phyloP scores from a whole-genome alignment of 2,329 filamentous ascomycete species.

The Ceratocystis alfenasii region DNA sequence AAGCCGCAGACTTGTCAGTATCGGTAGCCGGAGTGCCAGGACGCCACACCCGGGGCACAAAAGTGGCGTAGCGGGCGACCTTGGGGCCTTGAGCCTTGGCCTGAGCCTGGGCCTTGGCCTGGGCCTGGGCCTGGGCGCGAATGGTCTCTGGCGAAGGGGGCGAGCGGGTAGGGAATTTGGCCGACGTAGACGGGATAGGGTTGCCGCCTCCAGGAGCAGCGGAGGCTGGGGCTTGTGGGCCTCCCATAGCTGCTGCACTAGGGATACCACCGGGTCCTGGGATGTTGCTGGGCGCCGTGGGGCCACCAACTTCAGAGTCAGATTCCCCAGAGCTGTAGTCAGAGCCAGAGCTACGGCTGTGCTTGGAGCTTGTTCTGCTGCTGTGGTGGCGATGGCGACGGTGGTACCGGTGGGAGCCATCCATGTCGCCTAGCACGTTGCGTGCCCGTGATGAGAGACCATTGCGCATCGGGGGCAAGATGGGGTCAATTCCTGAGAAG shows the following conservation, averaged over 20 bases:
- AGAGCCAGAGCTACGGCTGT: neutral
- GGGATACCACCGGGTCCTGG: neutral
- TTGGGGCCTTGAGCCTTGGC: slow-evolving; percentile 17
- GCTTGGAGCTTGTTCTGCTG: slow-evolving; percentile 7
- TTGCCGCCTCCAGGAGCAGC: neutral
- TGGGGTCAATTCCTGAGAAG: slow-evolving; percentile 22
- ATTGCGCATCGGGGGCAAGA: slow-evolving; percentile 15
- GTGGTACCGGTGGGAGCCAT: neutral
- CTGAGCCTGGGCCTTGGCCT: neutral
- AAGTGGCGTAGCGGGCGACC: slow-evolving; percentile 18
- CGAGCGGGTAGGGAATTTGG: slow-evolving; percentile 11
- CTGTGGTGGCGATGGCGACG: slow-evolving; percentile 2
- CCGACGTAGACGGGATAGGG: neutral
- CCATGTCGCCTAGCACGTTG: neutral
- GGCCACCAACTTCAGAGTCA: neutral
- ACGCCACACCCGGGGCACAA: slow-evolving; percentile 16
- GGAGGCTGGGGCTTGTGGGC: neutral
- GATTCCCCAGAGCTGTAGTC: slow-evolving; percentile 6
- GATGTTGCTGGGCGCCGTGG: neutral
- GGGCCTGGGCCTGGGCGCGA: neutral
- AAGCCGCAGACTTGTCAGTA: slow-evolving; percentile 1
- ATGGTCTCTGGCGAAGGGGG: neutral
- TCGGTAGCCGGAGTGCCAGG: slow-evolving; percentile 9
- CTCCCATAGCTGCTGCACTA: neutral
- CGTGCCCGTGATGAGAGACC: slow-evolving; percentile 9